Evolutionary conservation across 805 yeast genomes (phyloP), one percentile per base, ranked within the genome.

Genomic region (Lipomyces japonicus): DNA sequence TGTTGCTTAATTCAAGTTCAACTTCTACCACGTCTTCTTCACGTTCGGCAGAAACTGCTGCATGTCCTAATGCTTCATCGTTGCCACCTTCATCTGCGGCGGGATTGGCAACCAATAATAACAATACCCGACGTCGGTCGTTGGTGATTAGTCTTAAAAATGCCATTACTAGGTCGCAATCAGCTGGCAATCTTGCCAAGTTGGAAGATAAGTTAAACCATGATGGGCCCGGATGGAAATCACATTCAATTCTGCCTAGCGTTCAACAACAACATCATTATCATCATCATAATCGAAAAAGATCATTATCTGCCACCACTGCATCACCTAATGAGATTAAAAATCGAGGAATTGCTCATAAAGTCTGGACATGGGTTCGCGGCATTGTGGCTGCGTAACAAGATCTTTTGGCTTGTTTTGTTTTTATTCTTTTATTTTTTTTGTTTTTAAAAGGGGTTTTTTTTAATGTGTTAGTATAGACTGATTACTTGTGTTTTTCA

Each of bases 341-440:
- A n/a, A n/a, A n/a, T n/a, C n/a, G n/a, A n/a, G n/a, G 47, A 31
- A 44, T 48, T 25, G 60, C 59, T 7, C 41, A 49, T 24, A 51
- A 61, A 16, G 46, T 61, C 57, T 61, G 63, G 62, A 55, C 61
- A 25, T 62, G 65, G 65, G 50, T 62, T 19, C 41, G 47, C 14
- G 48, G 55, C 4, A 30, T 46, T 18, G 45, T 43, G 42, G 30
- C 30, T n/a, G n/a, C n/a, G n/a, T n/a, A n/a, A n/a, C n/a, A n/a
- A n/a, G n/a, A n/a, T n/a, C n/a, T n/a, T n/a, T n/a, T n/a, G n/a
- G n/a, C n/a, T n/a, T n/a, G n/a, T n/a, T n/a, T n/a, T n/a, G n/a
- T n/a, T n/a, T n/a, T n/a, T n/a, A n/a, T n/a, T n/a, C n/a, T n/a
- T n/a, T n/a, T n/a, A n/a, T n/a, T n/a, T n/a, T n/a, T n/a, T n/a